phyloP scores from a whole-genome alignment of 805 yeast genomes.

The Spathaspora girioi region DNA sequence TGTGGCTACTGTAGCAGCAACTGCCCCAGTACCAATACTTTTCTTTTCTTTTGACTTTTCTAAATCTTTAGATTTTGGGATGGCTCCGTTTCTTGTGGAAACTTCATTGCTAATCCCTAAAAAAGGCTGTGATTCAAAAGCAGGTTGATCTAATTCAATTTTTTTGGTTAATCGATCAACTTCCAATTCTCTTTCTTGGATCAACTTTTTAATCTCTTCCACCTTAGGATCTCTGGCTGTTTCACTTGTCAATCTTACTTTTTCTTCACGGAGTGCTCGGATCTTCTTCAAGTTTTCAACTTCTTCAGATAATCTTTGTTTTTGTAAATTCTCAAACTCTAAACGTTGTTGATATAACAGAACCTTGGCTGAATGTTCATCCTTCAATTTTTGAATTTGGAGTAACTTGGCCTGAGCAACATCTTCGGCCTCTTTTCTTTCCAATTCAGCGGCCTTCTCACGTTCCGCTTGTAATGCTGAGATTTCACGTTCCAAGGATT shows the following conservation, averaged over 20 bases:
- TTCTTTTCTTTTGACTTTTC: slow-evolving; percentile 1
- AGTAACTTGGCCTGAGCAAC: slow-evolving; percentile 28
- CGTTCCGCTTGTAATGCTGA: slow-evolving; percentile 26
- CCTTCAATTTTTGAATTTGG: slow-evolving; percentile 30
- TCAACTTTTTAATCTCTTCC: slow-evolving; percentile 25
- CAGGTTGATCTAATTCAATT: slow-evolving; percentile 27
- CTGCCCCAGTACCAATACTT: slow-evolving; percentile 1
- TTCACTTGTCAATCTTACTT: slow-evolving; percentile 25
- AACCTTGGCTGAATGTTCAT: slow-evolving; percentile 30
- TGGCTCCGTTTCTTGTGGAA: slow-evolving; percentile 21
- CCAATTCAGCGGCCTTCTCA: slow-evolving; percentile 18
- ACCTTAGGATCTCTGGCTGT: slow-evolving; percentile 17
- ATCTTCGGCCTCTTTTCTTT: slow-evolving; percentile 24
- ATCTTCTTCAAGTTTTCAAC: slow-evolving; percentile 37
- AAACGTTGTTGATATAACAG: slow-evolving; percentile 25
- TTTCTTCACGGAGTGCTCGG: slow-evolving; percentile 36
- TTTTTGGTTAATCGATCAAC: slow-evolving; percentile 28
- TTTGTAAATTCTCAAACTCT: slow-evolving; percentile 36
- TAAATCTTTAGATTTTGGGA: background rate
- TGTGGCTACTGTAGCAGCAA: slow-evolving; percentile 4
- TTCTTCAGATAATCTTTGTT: slow-evolving; percentile 34
- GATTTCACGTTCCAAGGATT: slow-evolving; percentile 26
- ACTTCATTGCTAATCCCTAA: slow-evolving; percentile 31
- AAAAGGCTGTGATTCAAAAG: slow-evolving; percentile 20
- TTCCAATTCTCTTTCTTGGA: slow-evolving; percentile 31